Evolutionary conservation across 345 rosid genomes (phyloP), one percentile per base, ranked within the genome.

Genomic region (Noccaea bulbosa): DNA sequence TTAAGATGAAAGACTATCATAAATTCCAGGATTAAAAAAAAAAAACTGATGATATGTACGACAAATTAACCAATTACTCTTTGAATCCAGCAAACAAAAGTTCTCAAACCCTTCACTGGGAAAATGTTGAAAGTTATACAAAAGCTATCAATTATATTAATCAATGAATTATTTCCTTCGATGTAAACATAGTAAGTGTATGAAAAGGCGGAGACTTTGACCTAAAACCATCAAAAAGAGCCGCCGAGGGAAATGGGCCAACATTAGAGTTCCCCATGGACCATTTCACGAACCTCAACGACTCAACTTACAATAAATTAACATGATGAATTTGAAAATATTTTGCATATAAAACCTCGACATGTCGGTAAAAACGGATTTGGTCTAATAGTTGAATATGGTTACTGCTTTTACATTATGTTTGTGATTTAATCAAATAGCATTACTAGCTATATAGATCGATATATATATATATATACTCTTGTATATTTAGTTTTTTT

Each of bases 191-290:
- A 20, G 22, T 27, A 15, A 15, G 6, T 8, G 14, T 54, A 27
- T 22, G 40, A 63, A 62, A 64, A 47, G 65, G 65, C 4, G n/a
- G 44, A 72, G 77, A 65, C 45, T 64, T 64, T 72, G 57, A 72
- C 65, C 64, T 54, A 22, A 62, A 64, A 62, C 43, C 15, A 63
- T 34, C 49, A 44, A 43, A 56, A 72, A 63, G 27, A 40, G 50
- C 16, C 45, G 12, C 40, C 54, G 9, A 61, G 40, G 8, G 50
- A 64, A 46, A 64, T 56, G 33, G 41, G 34, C 55, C 70, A 58
- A 47, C 24, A 27, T 37, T 11, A 5, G 30, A 53, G 70, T 53
- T 71, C 37, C 44, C n/a, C 54, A 43, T 53, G 43, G 64, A 46
- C 70, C 40, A 72, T 72, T 63, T 22, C 55, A 54, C 45, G 49